phyloP scores from a whole-genome alignment of 495 filamentous ascomycete genomes.

The Cenococcum geophilum region DNA sequence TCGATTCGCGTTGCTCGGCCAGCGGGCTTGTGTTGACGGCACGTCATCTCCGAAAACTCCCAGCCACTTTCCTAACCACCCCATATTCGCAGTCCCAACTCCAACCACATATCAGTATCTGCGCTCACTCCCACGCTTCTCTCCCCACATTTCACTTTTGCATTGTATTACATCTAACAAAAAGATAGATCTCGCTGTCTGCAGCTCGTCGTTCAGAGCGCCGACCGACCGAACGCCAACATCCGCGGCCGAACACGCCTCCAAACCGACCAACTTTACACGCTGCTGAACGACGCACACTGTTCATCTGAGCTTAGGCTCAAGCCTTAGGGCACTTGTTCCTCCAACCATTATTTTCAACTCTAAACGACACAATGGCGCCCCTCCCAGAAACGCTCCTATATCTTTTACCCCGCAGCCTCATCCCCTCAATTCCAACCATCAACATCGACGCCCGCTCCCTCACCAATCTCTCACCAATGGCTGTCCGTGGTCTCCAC shows the following conservation, averaged over 20 bases:
- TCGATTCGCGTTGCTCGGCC: background rate
- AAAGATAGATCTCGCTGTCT: background rate
- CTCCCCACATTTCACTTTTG: background rate
- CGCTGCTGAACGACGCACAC: background rate
- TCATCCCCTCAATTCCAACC: slow-evolving; percentile 11
- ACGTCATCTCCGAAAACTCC: background rate
- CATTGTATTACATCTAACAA: background rate
- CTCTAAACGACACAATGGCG: slow-evolving; percentile 6
- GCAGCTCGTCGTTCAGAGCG: background rate
- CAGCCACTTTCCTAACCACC: slow-evolving; percentile 1
- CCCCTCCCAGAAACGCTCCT: slow-evolving; percentile 21
- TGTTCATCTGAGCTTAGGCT: slow-evolving; percentile 10
- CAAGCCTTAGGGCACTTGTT: slow-evolving; percentile 6
- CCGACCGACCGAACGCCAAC: background rate
- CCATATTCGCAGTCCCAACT: background rate
- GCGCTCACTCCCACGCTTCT: background rate
- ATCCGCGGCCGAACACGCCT: background rate
- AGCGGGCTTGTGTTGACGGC: background rate
- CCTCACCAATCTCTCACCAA: slow-evolving; percentile 19
- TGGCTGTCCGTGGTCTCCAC: slow-evolving; percentile 22
- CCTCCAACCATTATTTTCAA: slow-evolving; percentile 1
- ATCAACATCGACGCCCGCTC: slow-evolving; percentile 8
- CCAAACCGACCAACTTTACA: background rate
- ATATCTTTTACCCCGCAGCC: slow-evolving; percentile 14
- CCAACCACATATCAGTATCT: background rate